These are phyloP conservation scores for Marasmius tenuissimus DNA, from an alignment of 1,284 basidiomycete genomes.

Conservation along the genomic window DNA sequence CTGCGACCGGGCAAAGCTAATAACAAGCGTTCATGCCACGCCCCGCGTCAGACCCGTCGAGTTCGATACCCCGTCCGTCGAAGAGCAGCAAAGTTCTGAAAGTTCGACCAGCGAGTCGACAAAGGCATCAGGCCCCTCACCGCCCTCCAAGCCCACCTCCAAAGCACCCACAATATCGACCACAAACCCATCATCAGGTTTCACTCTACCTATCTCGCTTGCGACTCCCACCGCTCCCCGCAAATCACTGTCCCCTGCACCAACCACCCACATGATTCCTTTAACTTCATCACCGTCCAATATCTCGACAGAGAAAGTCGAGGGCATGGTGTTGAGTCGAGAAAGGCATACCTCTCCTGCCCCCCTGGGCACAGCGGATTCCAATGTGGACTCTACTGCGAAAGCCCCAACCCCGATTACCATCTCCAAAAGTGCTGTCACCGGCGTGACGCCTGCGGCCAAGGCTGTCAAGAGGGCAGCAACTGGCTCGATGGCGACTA, in stretches of 20 bases:
- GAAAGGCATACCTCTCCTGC: slow-evolving; percentile 61
- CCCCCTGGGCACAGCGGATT: slow-evolving; percentile 65
- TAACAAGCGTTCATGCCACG: slow-evolving; percentile 86
- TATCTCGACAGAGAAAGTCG: slow-evolving; percentile 40
- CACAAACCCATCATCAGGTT: slow-evolving; percentile 9
- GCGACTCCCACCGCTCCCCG: slow-evolving; percentile 17
- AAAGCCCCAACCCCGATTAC: slow-evolving; percentile 32
- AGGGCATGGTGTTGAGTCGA: slow-evolving; percentile 32
- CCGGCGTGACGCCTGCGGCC: slow-evolving; percentile 29
- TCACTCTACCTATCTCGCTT: slow-evolving; percentile 23
- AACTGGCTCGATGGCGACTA: slow-evolving; percentile 44
- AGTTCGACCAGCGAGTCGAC: slow-evolving; percentile 14
- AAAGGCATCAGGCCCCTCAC: slow-evolving; percentile 14
- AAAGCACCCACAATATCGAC: slow-evolving; percentile 21
- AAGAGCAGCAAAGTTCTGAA: slow-evolving; percentile 17
- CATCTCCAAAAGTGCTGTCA: slow-evolving; percentile 18
- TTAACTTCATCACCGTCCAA: slow-evolving; percentile 38
- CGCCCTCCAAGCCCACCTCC: slow-evolving; percentile 20
- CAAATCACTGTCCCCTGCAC: slow-evolving; percentile 37
- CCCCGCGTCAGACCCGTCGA: slow-evolving; percentile 67
- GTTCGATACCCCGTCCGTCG: slow-evolving; percentile 52
- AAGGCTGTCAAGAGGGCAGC: slow-evolving; percentile 74
- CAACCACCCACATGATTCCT: slow-evolving; percentile 34
- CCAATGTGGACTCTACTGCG: slow-evolving; percentile 54
- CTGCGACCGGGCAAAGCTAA: slow-evolving; percentile 76